Evolutionary conservation across 1,284 basidiomycete genomes (phyloP).

Genomic region (Cystobasidiaceae sp.): DNA sequence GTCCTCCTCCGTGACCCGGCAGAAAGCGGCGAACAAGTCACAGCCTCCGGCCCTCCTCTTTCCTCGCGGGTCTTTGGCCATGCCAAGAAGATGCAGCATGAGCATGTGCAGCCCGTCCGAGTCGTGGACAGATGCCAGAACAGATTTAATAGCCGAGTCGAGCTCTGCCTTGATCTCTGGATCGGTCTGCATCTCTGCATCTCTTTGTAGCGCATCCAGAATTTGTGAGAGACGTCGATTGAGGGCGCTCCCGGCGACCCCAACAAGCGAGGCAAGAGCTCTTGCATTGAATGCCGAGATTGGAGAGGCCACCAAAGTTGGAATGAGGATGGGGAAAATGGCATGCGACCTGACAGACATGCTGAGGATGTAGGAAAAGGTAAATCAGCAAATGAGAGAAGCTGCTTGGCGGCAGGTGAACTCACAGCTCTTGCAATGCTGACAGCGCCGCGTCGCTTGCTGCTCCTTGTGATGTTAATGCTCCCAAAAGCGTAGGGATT

Average conservation of each 20-base stretch:
- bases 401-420: neutral
- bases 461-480: conserved; percentile 82
- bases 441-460: conserved; percentile 87
- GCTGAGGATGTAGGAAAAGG: conserved; percentile 3
- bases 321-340: conserved; percentile 97
- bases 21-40: conserved; percentile 72
- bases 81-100: conserved; percentile 77
- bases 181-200: conserved; percentile 57
- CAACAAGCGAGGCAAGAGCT: conserved; percentile 81
- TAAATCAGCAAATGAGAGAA: conserved; percentile 4
- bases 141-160: conserved; percentile 65
- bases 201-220: conserved; percentile 59
- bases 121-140: conserved; percentile 73
- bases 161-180: conserved; percentile 68
- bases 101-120: conserved; percentile 78
- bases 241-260: conserved; percentile 84
- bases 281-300: conserved; percentile 96
- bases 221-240: conserved; percentile 75
- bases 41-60: conserved; percentile 70
- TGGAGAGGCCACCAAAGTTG: conserved; percentile 80
- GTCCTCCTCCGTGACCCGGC: conserved; percentile 70
- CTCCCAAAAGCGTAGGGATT: conserved; percentile 88
- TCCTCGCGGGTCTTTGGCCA: conserved; percentile 72
- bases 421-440: conserved; percentile 75
- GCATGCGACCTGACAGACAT: conserved; percentile 70